Conservation (phyloP, 2,329 filamentous ascomycete genomes). For the Neurospora sp. region DNA sequence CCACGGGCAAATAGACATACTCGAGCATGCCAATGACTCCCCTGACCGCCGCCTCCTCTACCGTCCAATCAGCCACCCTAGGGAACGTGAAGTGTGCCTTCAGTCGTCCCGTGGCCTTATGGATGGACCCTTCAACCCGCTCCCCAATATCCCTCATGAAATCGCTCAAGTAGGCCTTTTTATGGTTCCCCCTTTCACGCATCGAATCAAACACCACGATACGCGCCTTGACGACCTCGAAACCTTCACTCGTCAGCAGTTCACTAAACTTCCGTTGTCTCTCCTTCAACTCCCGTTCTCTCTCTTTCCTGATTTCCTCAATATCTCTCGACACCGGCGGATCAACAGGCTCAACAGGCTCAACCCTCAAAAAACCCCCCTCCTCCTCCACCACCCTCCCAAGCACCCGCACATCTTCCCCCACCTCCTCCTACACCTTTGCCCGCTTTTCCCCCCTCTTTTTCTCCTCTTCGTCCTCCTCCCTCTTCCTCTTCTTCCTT, state of each 20-base stretch:
- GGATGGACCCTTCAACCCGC: not conserved
- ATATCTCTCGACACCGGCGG: too few relatives aligned
- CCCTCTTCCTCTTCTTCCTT: not conserved
- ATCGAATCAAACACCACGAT: not conserved
- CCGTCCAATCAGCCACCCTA: not conserved
- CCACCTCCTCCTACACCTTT: not conserved
- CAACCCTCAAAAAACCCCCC: too few relatives aligned
- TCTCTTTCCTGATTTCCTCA: too few relatives aligned
- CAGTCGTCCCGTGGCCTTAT: not conserved
- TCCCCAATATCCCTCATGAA: not conserved
- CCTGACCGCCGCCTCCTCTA: not conserved
- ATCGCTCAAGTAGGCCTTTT: not conserved
- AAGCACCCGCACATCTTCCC: too few relatives aligned
- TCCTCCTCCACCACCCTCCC: too few relatives aligned
- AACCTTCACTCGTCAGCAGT: not conserved
- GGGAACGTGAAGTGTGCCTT: not conserved
- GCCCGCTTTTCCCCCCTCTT: not conserved
- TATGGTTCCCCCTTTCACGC: not conserved
- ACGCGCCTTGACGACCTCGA: not conserved
- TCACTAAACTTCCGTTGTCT: too few relatives aligned
- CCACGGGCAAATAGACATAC: not conserved
- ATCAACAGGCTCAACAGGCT: too few relatives aligned
- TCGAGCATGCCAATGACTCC: not conserved
- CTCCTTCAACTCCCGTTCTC: too few relatives aligned
- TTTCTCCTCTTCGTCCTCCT: not conserved